Percentiles rank a stretch among this genome's conserved stretches.
These are phyloP conservation scores for Colletotrichum spaethianum DNA, from an alignment of 2,329 filamentous ascomycete species.

Conservation along the genomic window DNA sequence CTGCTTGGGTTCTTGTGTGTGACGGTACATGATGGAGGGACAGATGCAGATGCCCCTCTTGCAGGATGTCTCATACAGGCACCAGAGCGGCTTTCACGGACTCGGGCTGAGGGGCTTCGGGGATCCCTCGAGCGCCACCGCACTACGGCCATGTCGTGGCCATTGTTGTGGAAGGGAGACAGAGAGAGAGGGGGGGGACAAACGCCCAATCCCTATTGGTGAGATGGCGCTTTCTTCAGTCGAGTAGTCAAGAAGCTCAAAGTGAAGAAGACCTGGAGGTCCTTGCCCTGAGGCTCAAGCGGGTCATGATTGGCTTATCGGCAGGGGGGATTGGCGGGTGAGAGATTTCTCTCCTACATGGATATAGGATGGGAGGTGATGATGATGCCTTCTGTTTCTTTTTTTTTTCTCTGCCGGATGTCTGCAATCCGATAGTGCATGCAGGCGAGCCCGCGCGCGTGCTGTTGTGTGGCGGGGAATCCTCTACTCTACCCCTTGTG, in stretches of 20 bases:
- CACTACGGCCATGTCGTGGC: slow-evolving; percentile 4
- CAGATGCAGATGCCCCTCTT: background rate
- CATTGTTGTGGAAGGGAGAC: background rate
- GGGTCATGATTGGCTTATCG: background rate
- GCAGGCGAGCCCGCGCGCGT: background rate
- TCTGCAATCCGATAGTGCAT: slow-evolving; percentile 16
- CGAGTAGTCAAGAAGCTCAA: background rate
- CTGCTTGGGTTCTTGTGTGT: background rate
- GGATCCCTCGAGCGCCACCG: background rate
- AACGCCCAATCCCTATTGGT: background rate
- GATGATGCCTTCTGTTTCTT: background rate
- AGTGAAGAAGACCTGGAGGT: background rate
- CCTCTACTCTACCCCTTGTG: background rate
- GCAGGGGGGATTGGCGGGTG: background rate
- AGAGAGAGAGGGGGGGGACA: no score
- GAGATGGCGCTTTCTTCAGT: background rate
- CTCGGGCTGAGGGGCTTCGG: background rate
- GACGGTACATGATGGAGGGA: background rate
- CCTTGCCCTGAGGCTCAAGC: background rate
- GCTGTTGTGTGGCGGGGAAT: slow-evolving; percentile 5
- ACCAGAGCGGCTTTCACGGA: background rate
- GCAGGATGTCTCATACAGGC: background rate
- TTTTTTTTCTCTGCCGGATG: background rate
- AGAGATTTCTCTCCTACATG: background rate
- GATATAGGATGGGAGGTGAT: background rate